phyloP scores from a whole-genome alignment of 371 early-diverging fungal genomes.

The Actinomucor elegans region DNA sequence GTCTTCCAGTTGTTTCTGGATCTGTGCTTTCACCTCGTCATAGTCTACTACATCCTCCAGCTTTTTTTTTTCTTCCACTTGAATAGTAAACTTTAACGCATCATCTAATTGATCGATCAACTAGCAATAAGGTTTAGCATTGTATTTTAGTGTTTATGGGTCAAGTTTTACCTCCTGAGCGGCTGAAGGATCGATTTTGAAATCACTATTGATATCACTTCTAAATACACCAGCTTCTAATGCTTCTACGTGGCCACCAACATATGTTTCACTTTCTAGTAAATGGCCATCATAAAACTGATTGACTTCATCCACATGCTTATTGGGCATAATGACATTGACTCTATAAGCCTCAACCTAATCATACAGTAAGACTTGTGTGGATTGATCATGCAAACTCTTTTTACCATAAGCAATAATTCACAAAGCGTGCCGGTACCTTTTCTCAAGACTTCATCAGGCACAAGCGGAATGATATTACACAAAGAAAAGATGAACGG shows the following conservation, averaged over 20 bases:
- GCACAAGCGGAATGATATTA: slow-evolving; percentile 97
- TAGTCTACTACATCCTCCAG: slow-evolving; percentile 76
- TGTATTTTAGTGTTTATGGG: too few species aligned
- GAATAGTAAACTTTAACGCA: slow-evolving; percentile 86
- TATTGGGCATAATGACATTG: slow-evolving; percentile 96
- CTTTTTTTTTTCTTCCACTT: slow-evolving; percentile 74
- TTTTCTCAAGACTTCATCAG: slow-evolving; percentile 96
- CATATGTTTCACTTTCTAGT: slow-evolving; percentile 96
- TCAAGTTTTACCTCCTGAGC: slow-evolving; percentile 63
- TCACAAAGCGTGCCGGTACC: slow-evolving; percentile 99
- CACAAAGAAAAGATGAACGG: slow-evolving; percentile 99
- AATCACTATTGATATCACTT: slow-evolving; percentile 93
- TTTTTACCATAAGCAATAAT: slow-evolving; percentile 90
- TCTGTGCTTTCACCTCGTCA: slow-evolving; percentile 63
- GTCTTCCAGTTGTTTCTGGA: slow-evolving; percentile 51
- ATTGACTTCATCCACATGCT: slow-evolving; percentile 76
- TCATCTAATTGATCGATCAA: slow-evolving; percentile 91
- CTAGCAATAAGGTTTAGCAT: too few species aligned
- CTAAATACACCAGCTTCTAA: slow-evolving; percentile 98
- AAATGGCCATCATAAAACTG: slow-evolving; percentile 91
- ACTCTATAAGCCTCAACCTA: slow-evolving; percentile 93
- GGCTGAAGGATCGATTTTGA: slow-evolving; percentile 77
- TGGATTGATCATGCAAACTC: too few species aligned
- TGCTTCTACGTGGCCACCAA: slow-evolving; percentile 99
- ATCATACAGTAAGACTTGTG: too few species aligned